A percentile compares a stretch with the other conserved stretches of the same genome.
phyloP scores from a whole-genome alignment of 768 basidiomycete species.

The Tulasnella sp. region DNA sequence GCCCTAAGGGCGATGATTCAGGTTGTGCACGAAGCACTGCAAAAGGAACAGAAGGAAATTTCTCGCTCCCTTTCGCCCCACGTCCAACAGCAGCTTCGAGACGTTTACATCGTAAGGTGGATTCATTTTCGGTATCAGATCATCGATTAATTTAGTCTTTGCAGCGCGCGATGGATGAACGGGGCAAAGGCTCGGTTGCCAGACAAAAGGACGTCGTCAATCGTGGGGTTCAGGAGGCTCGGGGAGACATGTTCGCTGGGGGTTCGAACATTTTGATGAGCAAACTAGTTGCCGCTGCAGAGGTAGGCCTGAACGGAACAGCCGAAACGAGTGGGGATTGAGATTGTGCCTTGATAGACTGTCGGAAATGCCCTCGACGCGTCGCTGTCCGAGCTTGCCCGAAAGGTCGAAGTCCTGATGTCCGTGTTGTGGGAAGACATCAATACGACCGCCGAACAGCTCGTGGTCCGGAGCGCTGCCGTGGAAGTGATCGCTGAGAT shows the following conservation, averaged over 20 bases:
- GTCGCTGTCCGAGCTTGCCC: slow-evolving; percentile 38
- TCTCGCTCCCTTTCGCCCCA: slow-evolving; percentile 47
- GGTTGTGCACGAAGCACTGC: slow-evolving; percentile 39
- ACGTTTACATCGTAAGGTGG: slow-evolving; percentile 31
- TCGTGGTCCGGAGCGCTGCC: slow-evolving; percentile 33
- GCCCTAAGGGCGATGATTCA: slow-evolving; percentile 28
- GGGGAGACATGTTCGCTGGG: slow-evolving; percentile 41
- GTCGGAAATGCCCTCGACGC: slow-evolving; percentile 39
- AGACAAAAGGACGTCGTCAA: slow-evolving; percentile 50
- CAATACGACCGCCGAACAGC: slow-evolving; percentile 19
- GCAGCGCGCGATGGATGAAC: slow-evolving; percentile 40
- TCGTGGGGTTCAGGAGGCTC: slow-evolving; percentile 31
- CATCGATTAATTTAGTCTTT: background rate
- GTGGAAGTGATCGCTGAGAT: slow-evolving; percentile 28
- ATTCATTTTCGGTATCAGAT: background rate
- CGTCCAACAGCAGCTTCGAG: slow-evolving; percentile 38
- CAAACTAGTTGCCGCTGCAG: slow-evolving; percentile 35
- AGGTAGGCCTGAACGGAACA: slow-evolving; percentile 18
- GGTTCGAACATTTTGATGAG: slow-evolving; percentile 42
- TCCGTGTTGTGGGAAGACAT: slow-evolving; percentile 48
- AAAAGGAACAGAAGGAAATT: slow-evolving; percentile 45
- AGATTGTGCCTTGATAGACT: slow-evolving; percentile 12
- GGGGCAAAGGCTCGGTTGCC: slow-evolving; percentile 44
- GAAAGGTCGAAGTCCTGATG: slow-evolving; percentile 48
- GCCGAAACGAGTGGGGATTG: background rate